Conservation (phyloP, 257 asterid genomes). For the Marsdenia floribunda region DNA sequence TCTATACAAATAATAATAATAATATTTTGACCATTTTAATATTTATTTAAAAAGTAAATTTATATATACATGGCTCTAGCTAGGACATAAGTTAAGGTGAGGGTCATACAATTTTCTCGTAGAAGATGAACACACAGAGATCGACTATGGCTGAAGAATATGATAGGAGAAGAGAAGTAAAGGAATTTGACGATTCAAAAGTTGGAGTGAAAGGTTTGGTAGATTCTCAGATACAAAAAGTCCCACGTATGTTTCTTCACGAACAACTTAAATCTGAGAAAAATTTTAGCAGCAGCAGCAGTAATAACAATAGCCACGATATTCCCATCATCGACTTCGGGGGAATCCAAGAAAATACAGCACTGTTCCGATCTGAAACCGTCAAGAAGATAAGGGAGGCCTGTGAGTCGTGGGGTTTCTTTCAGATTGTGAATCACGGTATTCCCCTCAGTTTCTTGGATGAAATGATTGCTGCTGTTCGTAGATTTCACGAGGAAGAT, state of each 20-base stretch:
- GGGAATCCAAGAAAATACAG: not conserved
- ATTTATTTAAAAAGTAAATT: no score
- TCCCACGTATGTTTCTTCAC: conserved; percentile 18
- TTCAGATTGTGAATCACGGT: conserved; percentile 24
- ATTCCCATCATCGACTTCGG: conserved; percentile 2
- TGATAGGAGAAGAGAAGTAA: conserved; percentile 13
- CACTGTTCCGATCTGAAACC: not conserved
- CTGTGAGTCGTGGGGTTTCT: conserved; percentile 13
- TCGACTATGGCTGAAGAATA: not conserved
- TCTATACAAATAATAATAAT: no score
- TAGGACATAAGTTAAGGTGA: no score
- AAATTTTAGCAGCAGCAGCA: not conserved
- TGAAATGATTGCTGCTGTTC: conserved; percentile 14
- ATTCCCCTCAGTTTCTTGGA: conserved; percentile 18
- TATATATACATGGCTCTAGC: no score
- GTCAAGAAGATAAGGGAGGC: conserved; percentile 7
- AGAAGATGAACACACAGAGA: not conserved
- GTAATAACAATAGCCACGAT: not conserved
- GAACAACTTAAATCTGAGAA: not conserved
- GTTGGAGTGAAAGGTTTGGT: conserved; percentile 23
- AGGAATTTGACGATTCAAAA: conserved; percentile 22
- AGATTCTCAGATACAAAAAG: conserved; percentile 11
- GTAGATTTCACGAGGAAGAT: conserved; percentile 30
- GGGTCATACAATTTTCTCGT: no score
- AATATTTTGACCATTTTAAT: no score